phyloP scores from a whole-genome alignment of 1,284 basidiomycete species.

The Cryptococcus wingfieldii region DNA sequence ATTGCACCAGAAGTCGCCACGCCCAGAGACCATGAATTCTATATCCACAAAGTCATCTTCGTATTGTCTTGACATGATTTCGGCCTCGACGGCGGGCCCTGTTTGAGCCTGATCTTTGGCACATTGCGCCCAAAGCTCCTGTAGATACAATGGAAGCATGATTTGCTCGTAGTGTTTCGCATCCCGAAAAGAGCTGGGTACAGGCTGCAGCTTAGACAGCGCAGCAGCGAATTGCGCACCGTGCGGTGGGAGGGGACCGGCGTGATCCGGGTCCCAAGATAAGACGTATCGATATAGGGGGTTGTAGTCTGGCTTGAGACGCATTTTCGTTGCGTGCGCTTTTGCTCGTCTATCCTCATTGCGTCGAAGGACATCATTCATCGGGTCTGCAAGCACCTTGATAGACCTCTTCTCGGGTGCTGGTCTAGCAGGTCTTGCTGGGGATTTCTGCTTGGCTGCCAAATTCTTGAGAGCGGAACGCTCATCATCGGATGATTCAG shows the following conservation, averaged over 20 bases:
- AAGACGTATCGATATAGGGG: conserved; percentile 75
- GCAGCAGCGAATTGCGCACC: conserved; percentile 55
- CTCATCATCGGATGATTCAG: conserved; percentile 55
- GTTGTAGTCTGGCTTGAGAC: conserved; percentile 77
- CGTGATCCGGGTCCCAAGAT: conserved; percentile 78
- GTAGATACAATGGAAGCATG: conserved; percentile 81
- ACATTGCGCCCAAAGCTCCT: conserved; percentile 92
- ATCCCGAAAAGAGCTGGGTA: conserved; percentile 66
- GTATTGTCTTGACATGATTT: conserved; percentile 55
- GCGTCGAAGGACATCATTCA: conserved; percentile 46
- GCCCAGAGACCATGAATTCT: conserved; percentile 49
- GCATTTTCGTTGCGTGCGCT: conserved; percentile 61
- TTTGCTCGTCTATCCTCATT: conserved; percentile 57
- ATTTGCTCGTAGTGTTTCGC: conserved; percentile 67
- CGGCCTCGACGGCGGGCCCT: conserved; percentile 62
- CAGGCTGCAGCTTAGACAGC: conserved; percentile 42
- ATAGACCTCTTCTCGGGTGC: conserved; percentile 63
- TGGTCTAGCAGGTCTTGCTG: conserved; percentile 48
- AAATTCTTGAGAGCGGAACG: conserved; percentile 59
- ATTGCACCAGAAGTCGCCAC: conserved; percentile 65
- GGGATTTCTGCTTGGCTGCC: conserved; percentile 61
- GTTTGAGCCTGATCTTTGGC: conserved; percentile 61
- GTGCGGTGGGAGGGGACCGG: conserved; percentile 54
- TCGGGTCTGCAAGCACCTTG: conserved; percentile 56
- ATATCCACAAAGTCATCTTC: conserved; percentile 48